Conservation (phyloP, 1,284 basidiomycete genomes). For the Takashimella tepidaria region DNA sequence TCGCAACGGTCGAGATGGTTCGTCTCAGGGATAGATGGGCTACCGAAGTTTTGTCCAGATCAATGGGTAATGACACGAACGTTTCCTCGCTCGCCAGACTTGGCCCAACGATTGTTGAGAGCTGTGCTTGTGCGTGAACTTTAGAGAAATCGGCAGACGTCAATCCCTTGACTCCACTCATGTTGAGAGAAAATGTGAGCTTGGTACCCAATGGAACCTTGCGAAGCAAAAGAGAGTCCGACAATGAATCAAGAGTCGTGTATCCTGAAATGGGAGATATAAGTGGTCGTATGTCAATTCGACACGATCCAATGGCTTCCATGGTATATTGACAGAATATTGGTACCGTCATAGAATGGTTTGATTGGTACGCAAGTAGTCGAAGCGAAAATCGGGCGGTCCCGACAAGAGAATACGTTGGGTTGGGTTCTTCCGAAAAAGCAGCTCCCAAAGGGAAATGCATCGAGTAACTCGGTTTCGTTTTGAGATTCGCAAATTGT, state of each 20-base stretch:
- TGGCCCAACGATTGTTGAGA: conserved; percentile 72
- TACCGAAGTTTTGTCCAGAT: conserved; percentile 65
- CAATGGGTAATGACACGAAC: conserved; percentile 66
- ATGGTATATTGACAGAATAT: conserved; percentile 89
- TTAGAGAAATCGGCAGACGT: conserved; percentile 76
- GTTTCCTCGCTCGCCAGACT: conserved; percentile 69
- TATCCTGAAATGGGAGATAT: conserved; percentile 27
- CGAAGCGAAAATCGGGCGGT: conserved; percentile 76
- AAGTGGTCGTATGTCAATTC: conserved; percentile 51
- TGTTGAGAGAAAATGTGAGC: conserved; percentile 70
- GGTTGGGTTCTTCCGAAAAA: conserved; percentile 80
- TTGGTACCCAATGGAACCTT: conserved; percentile 62
- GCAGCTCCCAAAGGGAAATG: conserved; percentile 91
- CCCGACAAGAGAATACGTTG: conserved; percentile 86
- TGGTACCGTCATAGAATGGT: conserved; percentile 67
- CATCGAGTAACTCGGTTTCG: conserved; percentile 82
- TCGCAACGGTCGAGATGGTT: conserved; percentile 69
- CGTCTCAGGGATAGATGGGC: conserved; percentile 75
- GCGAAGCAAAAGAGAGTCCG: conserved; percentile 7
- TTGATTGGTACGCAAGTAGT: conserved; percentile 70
- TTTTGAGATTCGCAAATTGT: conserved; percentile 85
- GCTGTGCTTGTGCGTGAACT: conserved; percentile 75
- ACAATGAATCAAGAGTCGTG: conserved; percentile 29
- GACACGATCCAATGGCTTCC: conserved; percentile 87
- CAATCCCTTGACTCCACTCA: conserved; percentile 80